phyloP scores from a whole-genome alignment of 805 yeast species.

The Starmerella khaoyaiensis region DNA sequence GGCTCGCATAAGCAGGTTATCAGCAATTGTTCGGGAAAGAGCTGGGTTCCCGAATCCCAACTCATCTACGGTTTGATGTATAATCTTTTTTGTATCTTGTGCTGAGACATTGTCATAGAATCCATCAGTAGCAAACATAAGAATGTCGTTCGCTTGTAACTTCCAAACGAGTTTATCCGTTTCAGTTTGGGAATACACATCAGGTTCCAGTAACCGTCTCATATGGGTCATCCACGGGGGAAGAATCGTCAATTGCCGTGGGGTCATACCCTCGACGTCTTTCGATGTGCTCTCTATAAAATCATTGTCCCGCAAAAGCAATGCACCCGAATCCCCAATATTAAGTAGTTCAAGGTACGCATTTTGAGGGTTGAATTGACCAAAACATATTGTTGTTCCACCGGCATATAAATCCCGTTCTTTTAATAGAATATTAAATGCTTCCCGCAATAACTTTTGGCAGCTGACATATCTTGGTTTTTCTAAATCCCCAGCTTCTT shows the following conservation, averaged over 20 bases:
- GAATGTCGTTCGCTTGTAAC: conserved; percentile 56
- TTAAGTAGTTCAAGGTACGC: conserved; percentile 55
- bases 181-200: conserved; percentile 35
- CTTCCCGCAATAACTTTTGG: conserved; percentile 37
- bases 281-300: conserved; percentile 30
- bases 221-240: conserved; percentile 37
- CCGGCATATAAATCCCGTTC: conserved; percentile 69
- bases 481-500: background rate
- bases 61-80: conserved; percentile 12
- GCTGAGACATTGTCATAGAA: conserved; percentile 72
- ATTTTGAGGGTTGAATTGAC: conserved; percentile 40
- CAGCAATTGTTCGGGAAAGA: conserved; percentile 37
- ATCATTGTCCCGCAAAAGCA: conserved; percentile 56
- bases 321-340: conserved; percentile 91
- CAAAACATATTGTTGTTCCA: conserved; percentile 86
- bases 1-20: conserved; percentile 51
- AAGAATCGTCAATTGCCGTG: conserved; percentile 76
- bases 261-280: conserved; percentile 38
- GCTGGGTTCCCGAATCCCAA: background rate
- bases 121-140: conserved; percentile 87
- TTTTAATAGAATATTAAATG: conserved; percentile 42
- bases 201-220: conserved; percentile 39
- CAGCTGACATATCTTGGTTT: conserved; percentile 28
- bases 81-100: conserved; percentile 23
- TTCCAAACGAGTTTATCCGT: conserved; percentile 40